Evolutionary conservation across 768 basidiomycete species (phyloP).

Genomic region (Macrolepiota dolichaula): DNA sequence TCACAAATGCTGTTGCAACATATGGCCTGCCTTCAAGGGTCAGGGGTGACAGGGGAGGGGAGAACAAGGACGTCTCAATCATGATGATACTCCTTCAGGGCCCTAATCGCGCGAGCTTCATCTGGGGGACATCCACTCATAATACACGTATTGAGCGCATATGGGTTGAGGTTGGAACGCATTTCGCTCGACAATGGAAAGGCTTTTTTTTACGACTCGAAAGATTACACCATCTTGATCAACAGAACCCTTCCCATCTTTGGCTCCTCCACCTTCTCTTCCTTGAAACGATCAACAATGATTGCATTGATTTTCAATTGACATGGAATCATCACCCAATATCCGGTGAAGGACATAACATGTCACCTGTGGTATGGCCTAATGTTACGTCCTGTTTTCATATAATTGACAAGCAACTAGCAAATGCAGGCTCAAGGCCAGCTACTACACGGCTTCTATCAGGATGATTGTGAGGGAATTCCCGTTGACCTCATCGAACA

Average conservation of each 20-base stretch:
- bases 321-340: background rate
- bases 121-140: no score
- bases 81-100: no score
- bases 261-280: background rate
- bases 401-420: background rate
- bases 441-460: background rate
- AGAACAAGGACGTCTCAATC: no score
- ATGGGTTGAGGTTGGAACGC: background rate
- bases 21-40: no score
- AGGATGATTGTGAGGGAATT: background rate
- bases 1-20: no score
- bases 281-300: background rate
- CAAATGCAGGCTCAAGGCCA: background rate
- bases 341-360: background rate
- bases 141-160: no score
- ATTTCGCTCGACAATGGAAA: background rate
- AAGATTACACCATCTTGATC: background rate
- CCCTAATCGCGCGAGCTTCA: no score
- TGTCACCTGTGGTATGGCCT: background rate
- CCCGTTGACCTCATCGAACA: background rate
- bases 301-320: background rate
- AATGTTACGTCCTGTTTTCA: background rate
- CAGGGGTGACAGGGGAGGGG: no score
- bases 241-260: background rate
- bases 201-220: background rate